A percentile compares a stretch with the other conserved stretches of the same genome.
phyloP scores from a whole-genome alignment of 257 asterid genomes.

The Haberlea rhodopensis region DNA sequence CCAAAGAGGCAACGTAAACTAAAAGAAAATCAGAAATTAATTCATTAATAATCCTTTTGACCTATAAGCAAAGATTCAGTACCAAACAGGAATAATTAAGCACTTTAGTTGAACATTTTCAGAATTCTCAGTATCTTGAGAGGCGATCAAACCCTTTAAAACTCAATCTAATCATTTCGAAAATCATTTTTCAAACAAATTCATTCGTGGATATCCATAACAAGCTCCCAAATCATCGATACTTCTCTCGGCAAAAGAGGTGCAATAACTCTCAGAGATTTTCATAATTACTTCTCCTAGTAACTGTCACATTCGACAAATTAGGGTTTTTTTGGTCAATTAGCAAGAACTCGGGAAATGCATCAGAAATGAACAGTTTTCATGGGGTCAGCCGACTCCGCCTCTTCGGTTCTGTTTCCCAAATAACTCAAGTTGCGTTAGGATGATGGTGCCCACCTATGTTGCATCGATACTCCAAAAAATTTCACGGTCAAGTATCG shows the following conservation, averaged over 20 bases:
- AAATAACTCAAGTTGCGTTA: no score
- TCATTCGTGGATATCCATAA: background rate
- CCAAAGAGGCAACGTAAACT: background rate
- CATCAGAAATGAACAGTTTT: conserved; percentile 24
- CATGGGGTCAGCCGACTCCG: conserved; percentile 25
- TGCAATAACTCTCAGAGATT: conserved; percentile 13
- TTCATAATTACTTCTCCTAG: conserved; percentile 7
- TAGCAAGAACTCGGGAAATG: conserved; percentile 34
- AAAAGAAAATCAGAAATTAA: conserved; percentile 6
- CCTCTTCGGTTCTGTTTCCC: conserved; percentile 17
- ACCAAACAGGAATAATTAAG: no score
- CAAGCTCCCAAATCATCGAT: conserved; percentile 26
- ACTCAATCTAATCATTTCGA: no score
- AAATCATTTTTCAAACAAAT: background rate
- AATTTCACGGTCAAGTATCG: no score
- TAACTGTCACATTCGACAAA: conserved; percentile 9
- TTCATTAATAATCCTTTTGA: conserved; percentile 5
- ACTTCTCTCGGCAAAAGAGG: background rate
- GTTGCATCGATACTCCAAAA: no score
- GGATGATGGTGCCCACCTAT: no score
- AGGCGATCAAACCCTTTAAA: conserved; percentile 4
- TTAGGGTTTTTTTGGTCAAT: conserved; percentile 1
- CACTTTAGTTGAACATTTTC: no score
- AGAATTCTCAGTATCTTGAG: background rate
- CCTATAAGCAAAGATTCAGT: conserved; percentile 12